Conservation (phyloP, 306 rosid genomes). For the Coriaria nepalensis region DNA sequence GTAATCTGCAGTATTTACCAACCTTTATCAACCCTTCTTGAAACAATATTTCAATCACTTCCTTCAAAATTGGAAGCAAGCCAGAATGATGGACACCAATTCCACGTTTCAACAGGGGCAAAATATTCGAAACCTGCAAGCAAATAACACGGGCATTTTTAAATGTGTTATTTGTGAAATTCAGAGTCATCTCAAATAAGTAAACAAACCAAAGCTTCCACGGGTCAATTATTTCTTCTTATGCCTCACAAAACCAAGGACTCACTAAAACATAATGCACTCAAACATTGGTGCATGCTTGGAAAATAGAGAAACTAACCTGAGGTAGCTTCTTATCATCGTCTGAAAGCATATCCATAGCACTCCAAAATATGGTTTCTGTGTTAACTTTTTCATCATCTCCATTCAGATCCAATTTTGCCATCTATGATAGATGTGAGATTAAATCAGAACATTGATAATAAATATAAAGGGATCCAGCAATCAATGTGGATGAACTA, state of each 20-base stretch:
- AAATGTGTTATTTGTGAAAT: constrained; percentile 1
- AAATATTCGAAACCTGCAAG: constrained; percentile 64
- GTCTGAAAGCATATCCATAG: constrained; percentile 94
- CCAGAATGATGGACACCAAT: constrained; percentile 99
- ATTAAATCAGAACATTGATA: constrained; percentile 8
- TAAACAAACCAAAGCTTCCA: too few relatives aligned
- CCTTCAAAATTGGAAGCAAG: constrained; percentile 92
- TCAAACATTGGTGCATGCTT: background rate
- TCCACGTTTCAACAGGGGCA: constrained; percentile 94
- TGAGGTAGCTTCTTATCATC: constrained; percentile 98
- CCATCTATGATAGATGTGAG: constrained; percentile 46
- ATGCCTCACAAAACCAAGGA: background rate
- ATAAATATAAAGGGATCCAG: background rate
- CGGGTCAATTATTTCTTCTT: too few relatives aligned
- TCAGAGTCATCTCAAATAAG: background rate
- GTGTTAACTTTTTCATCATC: constrained; percentile 67
- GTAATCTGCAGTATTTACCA: constrained; percentile 1
- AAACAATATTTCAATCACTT: constrained; percentile 88
- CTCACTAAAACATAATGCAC: background rate
- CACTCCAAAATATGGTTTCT: constrained; percentile 83
- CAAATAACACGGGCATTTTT: constrained; percentile 6
- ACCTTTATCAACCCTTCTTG: constrained; percentile 98
- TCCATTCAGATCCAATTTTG: constrained; percentile 84
- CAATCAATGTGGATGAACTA: background rate
- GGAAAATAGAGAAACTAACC: constrained; percentile 32